These are phyloP conservation scores for Primulina tabacum DNA, from an alignment of 257 asterid genomes.

Conservation along the genomic window DNA sequence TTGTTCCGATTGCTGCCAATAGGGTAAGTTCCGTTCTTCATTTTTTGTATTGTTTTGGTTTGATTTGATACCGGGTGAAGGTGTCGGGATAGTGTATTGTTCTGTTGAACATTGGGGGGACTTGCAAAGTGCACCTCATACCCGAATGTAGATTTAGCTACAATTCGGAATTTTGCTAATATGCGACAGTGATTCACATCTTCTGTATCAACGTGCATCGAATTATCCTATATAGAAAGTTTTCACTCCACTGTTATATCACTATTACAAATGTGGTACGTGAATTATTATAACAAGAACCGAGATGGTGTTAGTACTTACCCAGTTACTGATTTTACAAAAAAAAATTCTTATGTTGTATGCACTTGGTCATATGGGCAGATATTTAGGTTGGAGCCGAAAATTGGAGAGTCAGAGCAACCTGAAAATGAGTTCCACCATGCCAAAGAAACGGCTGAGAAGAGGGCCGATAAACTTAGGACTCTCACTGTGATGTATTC, in stretches of 20 bases:
- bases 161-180: too few relatives aligned
- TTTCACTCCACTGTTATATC: not conserved
- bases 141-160: not conserved
- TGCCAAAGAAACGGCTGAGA: conserved; percentile 41
- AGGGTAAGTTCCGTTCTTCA: conserved; percentile 28
- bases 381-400: conserved; percentile 79
- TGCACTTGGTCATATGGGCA: conserved; percentile 22
- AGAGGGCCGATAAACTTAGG: conserved; percentile 31
- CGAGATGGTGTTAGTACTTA: not conserved
- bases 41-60: not conserved
- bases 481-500: conserved; percentile 32
- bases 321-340: not conserved
- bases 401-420: conserved; percentile 35
- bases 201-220: too few relatives aligned
- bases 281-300: not conserved
- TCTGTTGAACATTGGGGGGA: too few relatives aligned
- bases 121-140: too few relatives aligned
- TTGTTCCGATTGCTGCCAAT: conserved; percentile 67
- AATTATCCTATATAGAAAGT: too few relatives aligned
- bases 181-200: too few relatives aligned
- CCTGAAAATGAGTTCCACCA: conserved; percentile 33
- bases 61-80: too few relatives aligned
- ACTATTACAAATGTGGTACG: not conserved
- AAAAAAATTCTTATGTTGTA: not conserved
- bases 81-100: not conserved